These are phyloP conservation scores for Suhomyces choctaworum DNA, from an alignment of 1,139 yeast species.

Conservation along the genomic window DNA sequence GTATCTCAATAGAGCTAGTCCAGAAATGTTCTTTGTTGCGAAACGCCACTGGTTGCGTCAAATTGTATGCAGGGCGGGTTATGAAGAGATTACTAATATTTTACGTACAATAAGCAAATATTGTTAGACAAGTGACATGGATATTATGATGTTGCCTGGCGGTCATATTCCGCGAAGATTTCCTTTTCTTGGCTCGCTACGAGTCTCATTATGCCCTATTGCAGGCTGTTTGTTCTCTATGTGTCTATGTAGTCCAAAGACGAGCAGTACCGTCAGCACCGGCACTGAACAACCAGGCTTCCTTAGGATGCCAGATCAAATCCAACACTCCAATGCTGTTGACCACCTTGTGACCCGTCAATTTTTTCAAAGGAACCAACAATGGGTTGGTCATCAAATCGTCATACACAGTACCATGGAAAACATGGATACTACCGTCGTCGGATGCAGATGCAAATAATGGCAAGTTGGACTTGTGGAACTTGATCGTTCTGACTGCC, in stretches of 20 bases:
- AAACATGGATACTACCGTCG: conserved; percentile 89
- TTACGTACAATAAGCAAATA: too few relatives aligned
- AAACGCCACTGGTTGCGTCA: too few relatives aligned
- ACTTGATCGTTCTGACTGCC: conserved; percentile 86
- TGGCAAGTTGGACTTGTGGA: conserved; percentile 84
- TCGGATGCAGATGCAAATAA: conserved; percentile 95
- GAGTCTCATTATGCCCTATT: too few relatives aligned
- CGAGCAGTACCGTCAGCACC: conserved; percentile 98
- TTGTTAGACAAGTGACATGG: too few relatives aligned
- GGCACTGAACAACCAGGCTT: conserved; percentile 98
- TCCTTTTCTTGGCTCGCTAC: too few relatives aligned
- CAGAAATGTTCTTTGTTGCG: too few relatives aligned
- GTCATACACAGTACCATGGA: conserved; percentile 96
- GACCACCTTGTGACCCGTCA: conserved; percentile 85
- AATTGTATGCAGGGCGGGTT: too few relatives aligned
- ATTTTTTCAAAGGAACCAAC: conserved; percentile 91
- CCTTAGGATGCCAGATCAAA: conserved; percentile 94
- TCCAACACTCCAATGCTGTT: conserved; percentile 87
- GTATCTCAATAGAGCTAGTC: too few relatives aligned
- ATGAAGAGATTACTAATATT: too few relatives aligned
- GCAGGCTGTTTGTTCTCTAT: too few relatives aligned
- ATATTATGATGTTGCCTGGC: too few relatives aligned
- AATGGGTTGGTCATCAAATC: conserved; percentile 94
- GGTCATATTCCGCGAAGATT: too few relatives aligned
- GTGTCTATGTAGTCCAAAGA: conserved; percentile 83